Evolutionary conservation across 2,329 filamentous ascomycete species (phyloP), one percentile per base, ranked within the genome.

Genomic region (Bipolaris oryzae): DNA sequence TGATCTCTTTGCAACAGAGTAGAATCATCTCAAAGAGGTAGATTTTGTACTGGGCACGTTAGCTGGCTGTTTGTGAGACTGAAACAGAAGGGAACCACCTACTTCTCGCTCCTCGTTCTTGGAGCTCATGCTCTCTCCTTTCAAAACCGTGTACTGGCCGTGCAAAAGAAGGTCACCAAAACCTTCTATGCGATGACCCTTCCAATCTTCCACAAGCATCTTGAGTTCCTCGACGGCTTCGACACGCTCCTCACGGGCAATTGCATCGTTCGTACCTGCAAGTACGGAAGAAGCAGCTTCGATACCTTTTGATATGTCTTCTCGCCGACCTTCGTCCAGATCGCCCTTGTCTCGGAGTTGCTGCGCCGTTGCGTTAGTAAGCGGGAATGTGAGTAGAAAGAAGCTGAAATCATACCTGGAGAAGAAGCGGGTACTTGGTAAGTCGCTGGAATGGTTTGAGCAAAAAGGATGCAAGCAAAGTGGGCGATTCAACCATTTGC

Each of bases 21-120:
- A 99, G 81, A 55, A 99, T 99, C 73, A 87, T 90, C 75, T 98
- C 91, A 76, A 99, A 99, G 28, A 99, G 87, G 77, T 96, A 99
- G 60, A 99, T 96, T 76, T 96, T 94, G 75, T 98, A 99, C 90
- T 96, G 20, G 66, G 43, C n/a, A 7, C 0, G 28, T 56, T 56
- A 37, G 20, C 7, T 9, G 53, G 61, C 23, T 64, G 60, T 31
- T 47, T 16, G 25, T 28, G 25, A 15, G 42, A n/a, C 7, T 39
- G 3, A 13, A 5, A 10, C 7, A 35, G 6, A 16, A 15, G 6
- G 18, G 18, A 21, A 10, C 13, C 11, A 80, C 84, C 74, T 78
- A 94, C 91, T 77, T 97, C 93, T 83, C 94, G 90, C 79, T 96
- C 93, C 67, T 91, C 88, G 58, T 97, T 94, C 71, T 88, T 96